Conservation (phyloP, 495 filamentous ascomycete genomes). For the Aspergillus diversus region DNA sequence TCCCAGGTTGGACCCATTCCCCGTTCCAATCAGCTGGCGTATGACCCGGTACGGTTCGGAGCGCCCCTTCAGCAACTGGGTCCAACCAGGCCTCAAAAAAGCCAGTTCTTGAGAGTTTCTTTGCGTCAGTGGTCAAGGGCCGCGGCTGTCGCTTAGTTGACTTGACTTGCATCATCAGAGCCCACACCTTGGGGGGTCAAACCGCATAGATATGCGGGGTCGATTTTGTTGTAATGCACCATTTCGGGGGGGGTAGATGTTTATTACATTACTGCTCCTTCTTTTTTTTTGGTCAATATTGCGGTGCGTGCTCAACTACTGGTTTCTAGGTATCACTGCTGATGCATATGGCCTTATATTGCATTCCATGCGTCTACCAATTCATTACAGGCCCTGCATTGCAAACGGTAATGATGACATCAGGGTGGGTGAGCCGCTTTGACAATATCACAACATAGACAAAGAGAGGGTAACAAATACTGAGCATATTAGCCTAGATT, state of each 20-base stretch:
- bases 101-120: slow-evolving; percentile 11
- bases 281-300: background rate
- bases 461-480: too few species aligned
- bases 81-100: slow-evolving; percentile 21
- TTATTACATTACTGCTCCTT: background rate
- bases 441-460: background rate
- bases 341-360: background rate
- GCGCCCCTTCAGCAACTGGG: slow-evolving; percentile 31
- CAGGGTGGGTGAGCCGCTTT: background rate
- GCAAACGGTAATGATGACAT: background rate
- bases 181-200: slow-evolving; percentile 19
- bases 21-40: slow-evolving; percentile 22
- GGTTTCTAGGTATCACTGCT: background rate
- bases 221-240: too few species aligned
- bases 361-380: background rate
- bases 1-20: background rate
- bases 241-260: too few species aligned
- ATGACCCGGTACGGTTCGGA: slow-evolving; percentile 28
- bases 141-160: slow-evolving; percentile 27
- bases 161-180: slow-evolving; percentile 15
- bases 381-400: background rate
- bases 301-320: background rate
- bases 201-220: background rate
- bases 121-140: slow-evolving; percentile 12
- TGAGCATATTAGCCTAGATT: too few species aligned